Conservation (phyloP, 495 filamentous ascomycete species). For the Neurospora sp. region DNA sequence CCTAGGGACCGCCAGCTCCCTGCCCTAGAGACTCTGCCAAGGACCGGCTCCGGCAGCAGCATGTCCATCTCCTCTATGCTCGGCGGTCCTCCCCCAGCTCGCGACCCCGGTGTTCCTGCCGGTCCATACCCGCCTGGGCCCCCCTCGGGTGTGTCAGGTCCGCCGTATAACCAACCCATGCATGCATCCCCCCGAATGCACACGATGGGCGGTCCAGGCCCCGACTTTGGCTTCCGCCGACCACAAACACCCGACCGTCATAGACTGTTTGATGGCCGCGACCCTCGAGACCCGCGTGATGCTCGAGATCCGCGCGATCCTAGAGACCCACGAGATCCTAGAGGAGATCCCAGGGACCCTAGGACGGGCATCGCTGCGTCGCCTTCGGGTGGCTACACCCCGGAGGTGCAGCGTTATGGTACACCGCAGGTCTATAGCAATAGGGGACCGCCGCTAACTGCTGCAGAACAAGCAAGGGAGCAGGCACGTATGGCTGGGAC, state of each 20-base stretch:
- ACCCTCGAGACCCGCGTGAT: background rate
- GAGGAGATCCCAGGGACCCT: constrained; percentile 18
- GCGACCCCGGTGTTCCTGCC: constrained; percentile 40
- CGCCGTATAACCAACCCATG: constrained; percentile 32
- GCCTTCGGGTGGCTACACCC: constrained; percentile 39
- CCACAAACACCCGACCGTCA: constrained; percentile 67
- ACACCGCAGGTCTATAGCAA: constrained; percentile 41
- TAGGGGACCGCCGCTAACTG: constrained; percentile 28
- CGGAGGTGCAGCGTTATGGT: constrained; percentile 44
- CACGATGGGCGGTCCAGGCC: constrained; percentile 8
- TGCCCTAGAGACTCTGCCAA: constrained; percentile 36
- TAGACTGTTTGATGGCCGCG: constrained; percentile 34
- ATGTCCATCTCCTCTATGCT: constrained; percentile 98
- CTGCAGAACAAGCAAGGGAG: constrained; percentile 32
- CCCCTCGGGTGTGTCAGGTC: constrained; percentile 39
- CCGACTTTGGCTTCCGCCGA: constrained; percentile 55
- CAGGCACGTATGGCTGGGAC: constrained; percentile 26
- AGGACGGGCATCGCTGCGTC: constrained; percentile 36
- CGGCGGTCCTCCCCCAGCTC: constrained; percentile 47
- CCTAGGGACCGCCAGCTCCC: constrained; percentile 45
- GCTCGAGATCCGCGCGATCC: background rate
- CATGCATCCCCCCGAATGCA: constrained; percentile 46
- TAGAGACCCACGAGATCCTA: background rate
- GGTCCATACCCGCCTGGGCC: constrained; percentile 42
- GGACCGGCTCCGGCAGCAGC: constrained; percentile 50